Base-by-base conservation (phyloP, 208 protist species). In the Blastocrithidia nonstop region DNA sequence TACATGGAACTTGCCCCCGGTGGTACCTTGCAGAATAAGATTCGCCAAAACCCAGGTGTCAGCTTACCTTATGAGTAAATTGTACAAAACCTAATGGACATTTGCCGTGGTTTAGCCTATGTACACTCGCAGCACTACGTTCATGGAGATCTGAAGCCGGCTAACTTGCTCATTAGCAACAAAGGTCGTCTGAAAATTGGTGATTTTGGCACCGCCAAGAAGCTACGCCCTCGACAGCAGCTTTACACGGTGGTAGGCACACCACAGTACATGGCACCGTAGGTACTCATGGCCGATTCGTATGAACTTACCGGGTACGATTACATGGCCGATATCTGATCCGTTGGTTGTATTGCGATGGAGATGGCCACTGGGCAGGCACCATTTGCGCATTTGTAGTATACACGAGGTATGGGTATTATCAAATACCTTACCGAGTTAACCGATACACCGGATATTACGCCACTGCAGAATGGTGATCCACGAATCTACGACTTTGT, bases 121-220 rank as follows among this genome's bases (percentile, higher is more conserved):
- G 51, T 96, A 6, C 89, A 94, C 61, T 56, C 69, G 15, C 58
- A 93, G 50, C 48, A 66, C 54, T 89, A 88, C 58, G 72, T 91
- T 4, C 88, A 95, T 50, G 50, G 75, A 13, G 89, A 96, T 45
- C 82, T 96, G 29, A 96, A 96, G 57, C 76, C 74, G 9, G 83
- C 83, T 0, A 96, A 96, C 56, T 60, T 90, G 22, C 62, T 96
- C 7, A 61, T 96, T 28, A 79, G 69, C 53, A 50, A 67, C 2
- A 53, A 71, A 6, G 84, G 83, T 17, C 57, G 72, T 8, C 74
- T 78, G 2, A 97, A 97, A 62, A 89, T 97, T 47, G 94, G 87
- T 5, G 94, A 97, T 53, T 97, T 97, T 57, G 87, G 87, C 40
- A 92, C 92, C 0, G 77, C 84, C 28, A 94, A 88, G 53, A 67